Evolutionary conservation across 2,329 filamentous ascomycete species (phyloP), one percentile per base, ranked within the genome.

Genomic region (Diaporthe sp.): DNA sequence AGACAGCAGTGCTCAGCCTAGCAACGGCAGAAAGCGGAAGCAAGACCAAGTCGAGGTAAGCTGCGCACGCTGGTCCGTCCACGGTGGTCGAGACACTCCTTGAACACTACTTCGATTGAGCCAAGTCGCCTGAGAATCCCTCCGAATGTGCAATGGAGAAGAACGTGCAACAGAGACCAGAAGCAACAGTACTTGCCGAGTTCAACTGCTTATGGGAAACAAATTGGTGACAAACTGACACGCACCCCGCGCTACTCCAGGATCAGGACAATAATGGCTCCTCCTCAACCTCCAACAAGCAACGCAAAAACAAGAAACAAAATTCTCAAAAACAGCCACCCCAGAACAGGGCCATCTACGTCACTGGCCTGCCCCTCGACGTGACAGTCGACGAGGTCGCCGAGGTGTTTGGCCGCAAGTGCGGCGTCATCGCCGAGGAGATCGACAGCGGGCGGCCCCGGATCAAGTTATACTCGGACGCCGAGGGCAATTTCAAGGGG

Each of bases 391-490:
- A 94, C 39, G 97, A 99, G 85, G 91, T 99, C 22, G 89, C 93
- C 78, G 90, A 95, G 32, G 88, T 94, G 37, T 99, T 99, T 85
- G 94, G 92, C 65, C 86, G 89, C 76, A 96, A 94, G 82, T 97
- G 91, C 80, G 96, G 96, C 75, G 93, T 98, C 78, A 96, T 99
- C 77, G 95, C 96, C 65, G 96, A 98, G 83, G 94, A 97, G 83
- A 96, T 98, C 77, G 96, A 98, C 80, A 95, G 92, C 79, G 94
- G 94, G 73, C 90, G 92, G 59, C 94, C 95, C 58, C 93, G 97
- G 50, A 96, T 99, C 84, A 98, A 98, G 85, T 91, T 99, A 83
- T 99, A 99, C 84, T 91, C 88, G 27, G 92, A 98, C 81, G 91
- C 93, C 1, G 85, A 92, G 1, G 97, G 95, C 27, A 90, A 91